Evolutionary conservation across 2,329 filamentous ascomycete species (phyloP), one percentile per base, ranked within the genome.

Genomic region (Thermoascus crustaceus): DNA sequence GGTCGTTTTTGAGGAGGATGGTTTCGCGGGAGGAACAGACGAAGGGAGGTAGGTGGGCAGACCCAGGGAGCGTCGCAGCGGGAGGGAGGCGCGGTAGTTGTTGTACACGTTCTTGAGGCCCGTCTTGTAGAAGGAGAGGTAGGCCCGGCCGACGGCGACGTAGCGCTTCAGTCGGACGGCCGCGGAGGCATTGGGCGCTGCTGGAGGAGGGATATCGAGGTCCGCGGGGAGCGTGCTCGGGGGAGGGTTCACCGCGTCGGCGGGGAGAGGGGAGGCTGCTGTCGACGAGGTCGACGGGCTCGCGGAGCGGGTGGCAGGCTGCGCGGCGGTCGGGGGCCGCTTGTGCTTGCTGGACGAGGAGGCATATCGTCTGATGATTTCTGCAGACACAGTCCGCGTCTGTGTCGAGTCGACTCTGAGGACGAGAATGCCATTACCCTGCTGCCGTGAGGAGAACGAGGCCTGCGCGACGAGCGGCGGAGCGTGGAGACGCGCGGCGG

Each of bases 81-180:
- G 43, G 35, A 63, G 17, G 20, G 59, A 47, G 36, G 52, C 49
- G 53, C 59, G 46, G 45, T 70, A 68, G 45, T 94, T 94, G 40
- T 68, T 63, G 56, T 77, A 78, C 34, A 94, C 78, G 49, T 82
- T 78, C 53, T 79, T 78, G 20, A 94, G 63, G 11, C 88, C 89
- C 1, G 76, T 72, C 63, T 91, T 94, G 76, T 95, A 96, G 73
- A 96, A 96, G 22, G 62, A 61, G 7, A 82, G 59, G 61, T 94
- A 94, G 34, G 82, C 77, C 56, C 82, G 82, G 43, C 85, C 89
- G 18, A 80, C 64, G 27, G 60, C 59, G 31, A 61, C 32, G 43
- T 52, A 51, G 40, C 56, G 54, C 32, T 54, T 54, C 6, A 57
- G 34, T 38, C 55, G 55, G 16, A 44, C 47, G n/a, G 37, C 25